Evolutionary conservation across 2,329 filamentous ascomycete species (phyloP).

Genomic region (Metarhizium sp.): DNA sequence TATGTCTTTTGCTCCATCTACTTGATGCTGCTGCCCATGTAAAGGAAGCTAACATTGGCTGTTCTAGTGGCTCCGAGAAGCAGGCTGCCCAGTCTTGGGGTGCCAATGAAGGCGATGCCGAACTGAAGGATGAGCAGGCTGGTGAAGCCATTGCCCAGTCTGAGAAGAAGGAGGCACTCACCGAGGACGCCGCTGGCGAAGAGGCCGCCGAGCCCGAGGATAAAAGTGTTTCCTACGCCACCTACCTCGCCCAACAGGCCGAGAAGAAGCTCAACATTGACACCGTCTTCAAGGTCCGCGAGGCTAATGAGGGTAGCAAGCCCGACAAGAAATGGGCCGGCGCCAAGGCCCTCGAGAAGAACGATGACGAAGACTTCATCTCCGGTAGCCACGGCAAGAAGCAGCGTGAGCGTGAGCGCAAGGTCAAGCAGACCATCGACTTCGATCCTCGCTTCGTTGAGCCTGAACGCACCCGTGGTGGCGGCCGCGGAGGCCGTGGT

Average conservation of each 20-base stretch:
- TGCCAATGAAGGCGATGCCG: slow-evolving; percentile 67
- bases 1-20: slow-evolving; percentile 24
- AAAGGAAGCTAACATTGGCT: slow-evolving; percentile 10
- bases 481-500: slow-evolving; percentile 42
- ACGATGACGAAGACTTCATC: slow-evolving; percentile 69
- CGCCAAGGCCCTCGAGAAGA: slow-evolving; percentile 63
- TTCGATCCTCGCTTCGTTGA: slow-evolving; percentile 80
- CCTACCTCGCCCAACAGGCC: slow-evolving; percentile 67
- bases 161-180: slow-evolving; percentile 64
- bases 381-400: slow-evolving; percentile 65
- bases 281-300: slow-evolving; percentile 60
- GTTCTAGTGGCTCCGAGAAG: slow-evolving; percentile 66
- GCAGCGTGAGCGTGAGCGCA: slow-evolving; percentile 78
- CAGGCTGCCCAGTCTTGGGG: slow-evolving; percentile 88
- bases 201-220: slow-evolving; percentile 60
- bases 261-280: slow-evolving; percentile 70
- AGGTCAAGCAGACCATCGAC: slow-evolving; percentile 82
- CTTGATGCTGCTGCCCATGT: not conserved
- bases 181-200: slow-evolving; percentile 37
- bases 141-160: slow-evolving; percentile 80
- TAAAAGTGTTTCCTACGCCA: slow-evolving; percentile 81
- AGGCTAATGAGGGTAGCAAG: slow-evolving; percentile 87
- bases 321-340: slow-evolving; percentile 85
- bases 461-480: slow-evolving; percentile 47
- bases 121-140: slow-evolving; percentile 85